Evolutionary conservation across 83 land plant genomes (phyloP).

Genomic region (Diphasiastrum complanatum): DNA sequence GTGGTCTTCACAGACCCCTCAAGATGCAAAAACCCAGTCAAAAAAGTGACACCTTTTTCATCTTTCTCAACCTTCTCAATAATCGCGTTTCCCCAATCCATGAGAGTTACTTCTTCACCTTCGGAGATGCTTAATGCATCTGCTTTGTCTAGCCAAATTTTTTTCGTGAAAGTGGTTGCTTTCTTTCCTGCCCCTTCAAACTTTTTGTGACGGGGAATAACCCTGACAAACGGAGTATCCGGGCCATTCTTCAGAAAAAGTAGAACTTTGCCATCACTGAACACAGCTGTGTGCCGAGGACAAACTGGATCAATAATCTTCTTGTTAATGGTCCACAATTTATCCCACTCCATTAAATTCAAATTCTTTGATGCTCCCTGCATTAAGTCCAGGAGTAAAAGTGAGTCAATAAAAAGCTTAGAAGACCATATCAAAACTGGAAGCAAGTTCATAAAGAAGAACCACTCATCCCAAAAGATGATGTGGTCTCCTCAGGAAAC

Average conservation of each 20-base stretch:
- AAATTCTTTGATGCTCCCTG: conserved; percentile 97
- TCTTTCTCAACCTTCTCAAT: conserved; percentile 62
- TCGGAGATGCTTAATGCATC: conserved; percentile 61
- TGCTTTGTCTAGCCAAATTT: conserved; percentile 68
- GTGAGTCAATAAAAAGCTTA: too few relatives aligned
- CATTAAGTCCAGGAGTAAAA: conserved; percentile 2
- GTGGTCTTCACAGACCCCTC: conserved; percentile 91
- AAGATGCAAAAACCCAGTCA: conserved; percentile 64
- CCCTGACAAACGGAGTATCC: conserved; percentile 63
- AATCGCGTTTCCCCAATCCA: conserved; percentile 98
- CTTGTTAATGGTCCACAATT: conserved; percentile 96
- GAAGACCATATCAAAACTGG: too few relatives aligned
- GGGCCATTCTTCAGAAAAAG: conserved; percentile 65
- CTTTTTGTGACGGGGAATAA: conserved; percentile 78
- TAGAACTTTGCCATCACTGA: conserved; percentile 54
- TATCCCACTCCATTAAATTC: conserved; percentile 98
- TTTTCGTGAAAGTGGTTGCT: conserved; percentile 66
- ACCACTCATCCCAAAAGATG: too few relatives aligned
- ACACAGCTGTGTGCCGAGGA: conserved; percentile 86
- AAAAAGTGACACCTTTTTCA: conserved; percentile 41
- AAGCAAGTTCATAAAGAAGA: too few relatives aligned
- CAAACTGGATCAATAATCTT: conserved; percentile 92
- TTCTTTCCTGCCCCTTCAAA: conserved; percentile 82
- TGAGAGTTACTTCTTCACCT: conserved; percentile 85
- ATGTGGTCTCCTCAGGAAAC: too few relatives aligned